These are phyloP conservation scores for Aspergillus neoniger DNA, from an alignment of 2,329 filamentous ascomycete species.

Conservation along the genomic window DNA sequence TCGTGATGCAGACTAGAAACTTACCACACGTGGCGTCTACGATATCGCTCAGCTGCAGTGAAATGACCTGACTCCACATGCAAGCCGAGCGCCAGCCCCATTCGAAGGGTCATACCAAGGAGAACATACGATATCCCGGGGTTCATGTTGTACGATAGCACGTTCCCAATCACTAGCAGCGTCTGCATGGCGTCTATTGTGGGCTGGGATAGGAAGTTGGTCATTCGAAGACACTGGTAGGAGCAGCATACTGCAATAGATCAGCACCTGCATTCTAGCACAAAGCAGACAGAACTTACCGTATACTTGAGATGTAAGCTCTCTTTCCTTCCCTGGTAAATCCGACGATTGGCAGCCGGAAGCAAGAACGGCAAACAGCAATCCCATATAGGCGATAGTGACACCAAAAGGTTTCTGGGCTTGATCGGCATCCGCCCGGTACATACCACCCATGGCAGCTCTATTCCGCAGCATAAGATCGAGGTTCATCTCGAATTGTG, in stretches of 20 bases:
- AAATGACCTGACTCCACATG: conserved; percentile 60
- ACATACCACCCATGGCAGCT: conserved; percentile 44
- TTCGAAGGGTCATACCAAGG: conserved; percentile 60
- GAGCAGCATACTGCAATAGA: conserved; percentile 58
- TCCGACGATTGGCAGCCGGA: conserved; percentile 64
- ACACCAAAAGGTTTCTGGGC: conserved; percentile 60
- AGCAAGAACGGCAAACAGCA: conserved; percentile 64
- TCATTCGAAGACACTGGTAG: conserved; percentile 65
- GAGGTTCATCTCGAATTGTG: conserved; percentile 57
- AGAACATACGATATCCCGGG: conserved; percentile 65
- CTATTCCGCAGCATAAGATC: conserved; percentile 57
- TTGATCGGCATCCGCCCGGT: conserved; percentile 48
- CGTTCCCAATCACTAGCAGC: conserved; percentile 63
- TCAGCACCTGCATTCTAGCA: conserved; percentile 28
- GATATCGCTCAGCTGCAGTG: conserved; percentile 50
- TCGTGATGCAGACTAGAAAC: conserved; percentile 2
- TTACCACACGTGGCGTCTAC: conserved; percentile 49
- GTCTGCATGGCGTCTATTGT: conserved; percentile 64
- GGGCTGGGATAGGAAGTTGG: conserved; percentile 64
- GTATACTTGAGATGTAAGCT: conserved; percentile 66
- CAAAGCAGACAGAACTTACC: conserved; percentile 41
- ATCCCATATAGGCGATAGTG: conserved; percentile 59
- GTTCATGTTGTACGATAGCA: conserved; percentile 65
- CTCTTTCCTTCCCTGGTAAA: conserved; percentile 59
- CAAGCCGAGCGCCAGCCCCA: conserved; percentile 62